Evolutionary conservation across 495 filamentous ascomycete genomes (phyloP).

Genomic region (Cercophora samala): DNA sequence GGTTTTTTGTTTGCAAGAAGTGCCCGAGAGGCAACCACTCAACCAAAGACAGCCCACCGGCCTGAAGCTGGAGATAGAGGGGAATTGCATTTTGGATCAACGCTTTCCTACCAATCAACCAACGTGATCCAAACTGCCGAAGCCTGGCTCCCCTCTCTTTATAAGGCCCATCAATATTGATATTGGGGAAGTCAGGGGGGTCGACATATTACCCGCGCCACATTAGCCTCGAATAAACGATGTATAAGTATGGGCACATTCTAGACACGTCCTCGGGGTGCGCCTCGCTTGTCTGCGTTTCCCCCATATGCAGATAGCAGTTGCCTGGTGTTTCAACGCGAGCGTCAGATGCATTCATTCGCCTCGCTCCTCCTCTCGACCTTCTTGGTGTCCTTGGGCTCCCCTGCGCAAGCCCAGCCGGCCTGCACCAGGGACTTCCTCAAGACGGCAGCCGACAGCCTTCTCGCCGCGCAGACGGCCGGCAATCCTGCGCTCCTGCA

Average conservation of each 20-base stretch:
- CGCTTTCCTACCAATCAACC: slow-evolving; percentile 5
- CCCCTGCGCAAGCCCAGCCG: slow-evolving; percentile 11
- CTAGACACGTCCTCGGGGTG: neutral
- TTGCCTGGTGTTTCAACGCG: neutral
- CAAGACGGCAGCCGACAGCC: slow-evolving; percentile 37
- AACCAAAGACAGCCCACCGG: neutral
- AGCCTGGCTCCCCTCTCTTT: neutral
- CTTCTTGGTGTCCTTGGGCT: slow-evolving; percentile 1
- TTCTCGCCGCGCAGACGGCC: slow-evolving; percentile 44
- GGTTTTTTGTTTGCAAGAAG: no score
- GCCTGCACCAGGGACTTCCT: slow-evolving; percentile 44
- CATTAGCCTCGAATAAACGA: neutral
- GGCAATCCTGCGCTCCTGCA: slow-evolving; percentile 36
- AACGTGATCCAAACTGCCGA: slow-evolving; percentile 5
- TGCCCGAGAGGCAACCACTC: neutral
- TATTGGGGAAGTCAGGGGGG: neutral
- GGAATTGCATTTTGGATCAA: neutral
- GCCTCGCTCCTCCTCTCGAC: slow-evolving; percentile 4
- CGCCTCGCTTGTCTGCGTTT: neutral
- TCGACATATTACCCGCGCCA: neutral
- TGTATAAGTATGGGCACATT: neutral
- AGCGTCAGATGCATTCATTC: neutral
- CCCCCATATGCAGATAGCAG: neutral
- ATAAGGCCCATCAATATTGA: neutral
- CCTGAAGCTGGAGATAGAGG: neutral